These are phyloP conservation scores for Coemansia sp. DNA, from an alignment of 192 early-diverging fungal species.

Conservation along the genomic window DNA sequence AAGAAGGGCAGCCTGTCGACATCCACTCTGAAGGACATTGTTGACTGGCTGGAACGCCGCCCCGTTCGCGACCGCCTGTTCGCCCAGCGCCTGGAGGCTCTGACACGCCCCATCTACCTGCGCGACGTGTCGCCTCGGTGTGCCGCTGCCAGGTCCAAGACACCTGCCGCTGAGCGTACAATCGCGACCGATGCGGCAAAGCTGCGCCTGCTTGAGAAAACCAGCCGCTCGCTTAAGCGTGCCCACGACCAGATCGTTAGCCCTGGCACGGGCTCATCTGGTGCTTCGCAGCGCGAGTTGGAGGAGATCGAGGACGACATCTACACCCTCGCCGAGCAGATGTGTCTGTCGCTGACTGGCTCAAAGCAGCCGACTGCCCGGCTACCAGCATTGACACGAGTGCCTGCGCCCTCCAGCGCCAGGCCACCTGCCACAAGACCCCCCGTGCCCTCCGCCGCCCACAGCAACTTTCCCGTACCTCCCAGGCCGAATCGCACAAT, in stretches of 20 bases:
- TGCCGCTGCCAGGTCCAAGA: constrained; percentile 1
- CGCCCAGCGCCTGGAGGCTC: constrained; percentile 24
- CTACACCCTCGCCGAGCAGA: constrained; percentile 22
- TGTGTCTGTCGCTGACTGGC: constrained; percentile 24
- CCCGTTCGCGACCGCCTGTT: constrained; percentile 29
- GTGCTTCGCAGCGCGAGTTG: not conserved
- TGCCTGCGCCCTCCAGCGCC: not conserved
- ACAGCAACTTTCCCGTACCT: not conserved
- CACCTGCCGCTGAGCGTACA: not conserved
- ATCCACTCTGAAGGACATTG: constrained; percentile 17
- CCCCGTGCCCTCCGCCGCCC: not conserved
- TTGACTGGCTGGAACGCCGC: constrained; percentile 33
- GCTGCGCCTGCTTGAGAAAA: constrained; percentile 12
- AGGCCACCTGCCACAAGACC: not conserved
- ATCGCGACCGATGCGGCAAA: constrained; percentile 4
- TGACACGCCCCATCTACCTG: constrained; percentile 20
- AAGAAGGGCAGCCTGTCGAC: not conserved
- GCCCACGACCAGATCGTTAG: constrained; percentile 5
- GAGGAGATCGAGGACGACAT: constrained; percentile 11
- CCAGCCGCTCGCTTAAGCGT: constrained; percentile 5
- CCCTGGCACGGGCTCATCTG: not conserved
- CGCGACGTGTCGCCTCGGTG: constrained; percentile 27
- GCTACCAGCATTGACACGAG: constrained; percentile 17
- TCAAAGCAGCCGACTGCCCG: constrained; percentile 17
- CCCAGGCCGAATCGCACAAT: constrained; percentile 22